phyloP scores from a whole-genome alignment of 441 rosid species.

The Viola pubescens region DNA sequence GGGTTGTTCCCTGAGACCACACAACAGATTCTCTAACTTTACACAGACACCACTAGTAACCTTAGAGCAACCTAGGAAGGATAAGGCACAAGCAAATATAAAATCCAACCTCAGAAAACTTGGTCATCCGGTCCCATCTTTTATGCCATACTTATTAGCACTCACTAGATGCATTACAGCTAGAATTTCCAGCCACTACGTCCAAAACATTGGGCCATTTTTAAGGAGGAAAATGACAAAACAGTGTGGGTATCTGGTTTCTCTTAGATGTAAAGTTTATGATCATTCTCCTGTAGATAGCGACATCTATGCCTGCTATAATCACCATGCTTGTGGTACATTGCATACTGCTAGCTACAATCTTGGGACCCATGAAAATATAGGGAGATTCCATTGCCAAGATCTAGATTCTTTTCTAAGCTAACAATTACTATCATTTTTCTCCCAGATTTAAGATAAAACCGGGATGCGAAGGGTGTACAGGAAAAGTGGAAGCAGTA shows the following conservation, averaged over 20 bases:
- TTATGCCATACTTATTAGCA: not conserved
- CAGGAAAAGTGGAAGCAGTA: not conserved
- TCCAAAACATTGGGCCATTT: not conserved
- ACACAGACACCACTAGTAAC: slow-evolving; percentile 5
- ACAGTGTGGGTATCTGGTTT: not conserved
- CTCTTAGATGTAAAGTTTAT: slow-evolving; percentile 6
- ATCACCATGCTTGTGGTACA: not conserved
- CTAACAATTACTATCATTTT: too few relatives aligned
- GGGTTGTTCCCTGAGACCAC: not conserved
- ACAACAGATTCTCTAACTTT: not conserved
- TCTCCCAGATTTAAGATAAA: not conserved
- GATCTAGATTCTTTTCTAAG: too few relatives aligned
- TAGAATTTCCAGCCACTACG: slow-evolving; percentile 4
- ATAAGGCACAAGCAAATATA: slow-evolving; percentile 11
- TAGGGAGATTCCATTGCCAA: too few relatives aligned
- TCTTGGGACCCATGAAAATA: slow-evolving; percentile 10
- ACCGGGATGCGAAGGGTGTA: not conserved
- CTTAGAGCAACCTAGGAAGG: slow-evolving; percentile 1
- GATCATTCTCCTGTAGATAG: not conserved
- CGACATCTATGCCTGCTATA: not conserved
- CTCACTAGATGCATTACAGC: not conserved
- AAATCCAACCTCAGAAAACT: slow-evolving; percentile 7
- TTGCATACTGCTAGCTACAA: not conserved
- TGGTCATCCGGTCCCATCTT: not conserved
- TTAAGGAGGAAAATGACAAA: slow-evolving; percentile 3